Base-by-base conservation (phyloP, 768 basidiomycete genomes). In the Cystobasidium onofrii region DNA sequence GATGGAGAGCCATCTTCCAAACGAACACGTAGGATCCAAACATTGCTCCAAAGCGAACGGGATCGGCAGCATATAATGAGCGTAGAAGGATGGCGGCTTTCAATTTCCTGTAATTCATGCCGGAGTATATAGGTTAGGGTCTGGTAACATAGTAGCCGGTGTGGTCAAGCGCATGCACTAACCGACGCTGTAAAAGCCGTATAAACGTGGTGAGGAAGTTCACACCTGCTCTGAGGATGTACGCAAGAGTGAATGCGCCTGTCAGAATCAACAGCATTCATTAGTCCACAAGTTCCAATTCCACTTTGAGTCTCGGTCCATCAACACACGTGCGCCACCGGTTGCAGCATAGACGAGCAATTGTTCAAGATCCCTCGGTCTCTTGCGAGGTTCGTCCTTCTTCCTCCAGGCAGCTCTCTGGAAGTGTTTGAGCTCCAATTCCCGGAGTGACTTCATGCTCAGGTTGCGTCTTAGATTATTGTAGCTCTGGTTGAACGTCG, bases 191-290 rank as follows among this genome's bases (percentile, higher is more conserved):
- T 27, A 89, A 85, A 15, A 91, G 85, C 36, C 89, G 84, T 65
- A 93, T 85, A n/a, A 91, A 80, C 4, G 89, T 85, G 12, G 96
- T 81, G 13, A 92, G 86, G 17, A 94, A 79, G 79, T 92, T 96
- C 31, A 98, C 84, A 25, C 88, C 87, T 0, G 91, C 89, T 25
- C 94, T 86, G 39, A 95, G 88, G 39, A 86, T 86, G 76, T 90
- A 92, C 0, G 89, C 92, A 20, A 97, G 83, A 0, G 87, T 81
- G 17, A 88, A 89, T 27, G 94, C 90, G 72, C 93, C 92, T 94
- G 77, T 23, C 67, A 46, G 41, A 27, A 7, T 27, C n/a, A 23
- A 20, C 18, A 27, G 39, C 33, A 13, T 20, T 15, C 20, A 61
- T 31, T 25, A 39, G 34, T 15, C 23, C 25, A 3, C 15, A 34